These are phyloP conservation scores for Mycena filopes DNA, from an alignment of 768 basidiomycete species.

Conservation along the genomic window DNA sequence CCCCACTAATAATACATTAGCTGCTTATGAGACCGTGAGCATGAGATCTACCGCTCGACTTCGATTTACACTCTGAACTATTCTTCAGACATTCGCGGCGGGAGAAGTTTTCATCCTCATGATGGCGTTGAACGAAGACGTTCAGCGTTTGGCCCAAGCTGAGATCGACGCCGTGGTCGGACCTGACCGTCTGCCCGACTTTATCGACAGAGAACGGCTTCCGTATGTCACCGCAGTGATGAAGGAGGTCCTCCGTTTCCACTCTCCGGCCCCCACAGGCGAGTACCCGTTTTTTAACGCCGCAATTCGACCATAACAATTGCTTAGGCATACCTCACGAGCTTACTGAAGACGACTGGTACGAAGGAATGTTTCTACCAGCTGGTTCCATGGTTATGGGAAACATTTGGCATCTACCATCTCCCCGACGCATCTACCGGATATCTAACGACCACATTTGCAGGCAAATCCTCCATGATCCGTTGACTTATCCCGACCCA, in stretches of 20 bases:
- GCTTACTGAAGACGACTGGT: slow-evolving; percentile 45
- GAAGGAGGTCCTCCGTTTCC: slow-evolving; percentile 2
- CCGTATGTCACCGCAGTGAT: slow-evolving; percentile 7
- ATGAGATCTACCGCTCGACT: too few relatives aligned
- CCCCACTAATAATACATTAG: not conserved
- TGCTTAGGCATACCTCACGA: slow-evolving; percentile 40
- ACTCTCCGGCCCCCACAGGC: slow-evolving; percentile 11
- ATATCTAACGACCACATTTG: not conserved
- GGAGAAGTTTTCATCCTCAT: slow-evolving; percentile 35
- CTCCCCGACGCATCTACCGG: not conserved
- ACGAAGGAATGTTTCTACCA: too few relatives aligned
- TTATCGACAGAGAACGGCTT: slow-evolving; percentile 17
- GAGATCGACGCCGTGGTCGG: slow-evolving; percentile 38
- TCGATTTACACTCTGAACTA: not conserved
- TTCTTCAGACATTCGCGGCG: slow-evolving; percentile 26
- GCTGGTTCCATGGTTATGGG: slow-evolving; percentile 40
- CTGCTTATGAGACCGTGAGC: slow-evolving; percentile 12
- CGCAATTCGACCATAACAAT: not conserved
- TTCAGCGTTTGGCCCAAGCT: slow-evolving; percentile 30
- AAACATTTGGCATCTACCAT: slow-evolving; percentile 31
- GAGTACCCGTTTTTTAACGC: not conserved
- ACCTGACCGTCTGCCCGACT: slow-evolving; percentile 32
- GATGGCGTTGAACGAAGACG: slow-evolving; percentile 36
- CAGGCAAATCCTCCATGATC: slow-evolving; percentile 10
- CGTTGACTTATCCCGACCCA: slow-evolving; percentile 14